A percentile compares a stretch with the other conserved stretches of the same genome.
These are phyloP conservation scores for Venturia aucupariae DNA, from an alignment of 2,329 filamentous ascomycete genomes.

Conservation along the genomic window DNA sequence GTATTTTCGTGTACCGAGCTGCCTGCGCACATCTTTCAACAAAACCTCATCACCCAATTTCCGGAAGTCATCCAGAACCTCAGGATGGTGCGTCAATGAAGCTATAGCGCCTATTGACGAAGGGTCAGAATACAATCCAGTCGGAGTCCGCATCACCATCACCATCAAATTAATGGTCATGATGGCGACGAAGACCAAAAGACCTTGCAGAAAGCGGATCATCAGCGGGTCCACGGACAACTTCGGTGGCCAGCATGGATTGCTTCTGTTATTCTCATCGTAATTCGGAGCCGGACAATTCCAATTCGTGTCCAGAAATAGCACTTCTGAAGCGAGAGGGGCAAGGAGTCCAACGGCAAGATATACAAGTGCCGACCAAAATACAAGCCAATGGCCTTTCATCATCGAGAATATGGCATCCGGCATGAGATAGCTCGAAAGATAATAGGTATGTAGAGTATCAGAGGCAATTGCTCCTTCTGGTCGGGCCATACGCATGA, in stretches of 20 bases:
- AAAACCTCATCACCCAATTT: not conserved
- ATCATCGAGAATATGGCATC: slow-evolving; percentile 8
- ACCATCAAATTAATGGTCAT: slow-evolving; percentile 13
- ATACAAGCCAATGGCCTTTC: slow-evolving; percentile 14
- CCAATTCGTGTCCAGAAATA: slow-evolving; percentile 15
- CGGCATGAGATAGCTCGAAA: slow-evolving; percentile 12
- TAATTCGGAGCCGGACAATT: slow-evolving; percentile 1
- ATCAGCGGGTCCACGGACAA: slow-evolving; percentile 12
- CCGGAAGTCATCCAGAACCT: slow-evolving; percentile 12
- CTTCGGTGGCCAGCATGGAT: slow-evolving; percentile 16
- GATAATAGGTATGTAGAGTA: slow-evolving; percentile 11
- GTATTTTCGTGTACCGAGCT: slow-evolving; percentile 5
- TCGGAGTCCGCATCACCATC: slow-evolving; percentile 2
- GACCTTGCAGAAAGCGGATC: slow-evolving; percentile 6
- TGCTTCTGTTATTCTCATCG: not conserved
- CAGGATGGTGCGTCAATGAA: slow-evolving; percentile 13
- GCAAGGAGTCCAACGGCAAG: slow-evolving; percentile 6
- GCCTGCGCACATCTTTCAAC: not conserved
- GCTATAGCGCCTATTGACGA: slow-evolving; percentile 13
- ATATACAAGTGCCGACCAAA: slow-evolving; percentile 11
- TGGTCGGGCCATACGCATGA: slow-evolving; percentile 2
- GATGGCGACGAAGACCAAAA: slow-evolving; percentile 11
- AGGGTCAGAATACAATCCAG: slow-evolving; percentile 13
- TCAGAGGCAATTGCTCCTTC: slow-evolving; percentile 2
- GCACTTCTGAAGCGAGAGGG: slow-evolving; percentile 11